These are phyloP conservation scores for Besnoitia besnoiti DNA, from an alignment of 169 alveolate genomes.

Conservation along the genomic window DNA sequence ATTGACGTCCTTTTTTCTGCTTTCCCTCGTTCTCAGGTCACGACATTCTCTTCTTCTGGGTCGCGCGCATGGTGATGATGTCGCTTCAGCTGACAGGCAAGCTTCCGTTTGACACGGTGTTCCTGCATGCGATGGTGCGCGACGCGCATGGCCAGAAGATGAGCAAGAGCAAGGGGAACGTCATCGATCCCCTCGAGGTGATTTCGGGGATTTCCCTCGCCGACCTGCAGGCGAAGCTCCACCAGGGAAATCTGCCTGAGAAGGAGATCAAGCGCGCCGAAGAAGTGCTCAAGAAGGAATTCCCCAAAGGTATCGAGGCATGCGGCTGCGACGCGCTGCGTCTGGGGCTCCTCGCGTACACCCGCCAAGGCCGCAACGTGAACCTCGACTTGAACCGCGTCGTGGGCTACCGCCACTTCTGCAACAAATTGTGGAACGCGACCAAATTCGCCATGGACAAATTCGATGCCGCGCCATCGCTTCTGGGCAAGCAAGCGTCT, in stretches of 20 bases:
- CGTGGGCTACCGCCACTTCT: constrained; percentile 96
- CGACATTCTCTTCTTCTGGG: constrained; percentile 99
- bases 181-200: constrained; percentile 98
- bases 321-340: constrained; percentile 99
- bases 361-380: constrained; percentile 94
- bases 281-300: constrained; percentile 92
- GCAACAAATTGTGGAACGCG: constrained; percentile 98
- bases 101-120: constrained; percentile 97
- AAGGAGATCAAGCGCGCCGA: constrained; percentile 88
- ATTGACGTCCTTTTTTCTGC: not conserved
- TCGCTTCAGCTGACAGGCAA: constrained; percentile 92
- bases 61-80: constrained; percentile 99
- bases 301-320: constrained; percentile 98
- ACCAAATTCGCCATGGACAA: constrained; percentile 88
- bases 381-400: constrained; percentile 96
- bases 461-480: not conserved
- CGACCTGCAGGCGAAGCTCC: constrained; percentile 87
- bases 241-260: constrained; percentile 90
- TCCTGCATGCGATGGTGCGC: constrained; percentile 98
- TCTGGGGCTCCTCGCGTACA: constrained; percentile 91
- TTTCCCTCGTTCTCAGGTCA: constrained; percentile 88
- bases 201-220: constrained; percentile 95
- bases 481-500: not conserved
- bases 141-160: constrained; percentile 98
- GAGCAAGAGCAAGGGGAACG: constrained; percentile 99